Evolutionary conservation across 2,329 filamentous ascomycete species (phyloP).

Genomic region (Ustulina deusta): DNA sequence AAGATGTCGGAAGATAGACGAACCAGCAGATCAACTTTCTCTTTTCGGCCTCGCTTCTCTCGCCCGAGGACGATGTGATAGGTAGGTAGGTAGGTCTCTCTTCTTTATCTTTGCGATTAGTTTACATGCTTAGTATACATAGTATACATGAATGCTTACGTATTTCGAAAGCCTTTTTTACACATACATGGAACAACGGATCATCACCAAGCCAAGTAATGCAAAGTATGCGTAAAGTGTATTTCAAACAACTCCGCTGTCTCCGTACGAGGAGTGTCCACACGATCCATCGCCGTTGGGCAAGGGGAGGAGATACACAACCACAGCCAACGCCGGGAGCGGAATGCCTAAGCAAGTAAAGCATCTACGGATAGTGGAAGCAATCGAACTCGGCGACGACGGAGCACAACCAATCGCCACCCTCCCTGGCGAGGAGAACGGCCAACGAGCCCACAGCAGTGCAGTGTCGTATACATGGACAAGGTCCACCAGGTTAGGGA

Average conservation of each 20-base stretch:
- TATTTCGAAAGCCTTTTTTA: neutral
- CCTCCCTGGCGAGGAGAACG: too few species aligned
- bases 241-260: conserved; percentile 3
- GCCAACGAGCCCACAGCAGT: neutral
- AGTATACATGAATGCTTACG: neutral
- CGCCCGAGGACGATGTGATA: neutral
- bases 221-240: neutral
- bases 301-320: neutral
- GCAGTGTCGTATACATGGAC: neutral
- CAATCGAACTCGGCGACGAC: neutral
- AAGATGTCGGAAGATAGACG: conserved; percentile 1
- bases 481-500: neutral
- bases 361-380: neutral
- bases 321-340: neutral
- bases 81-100: neutral
- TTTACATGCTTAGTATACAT: neutral
- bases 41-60: conserved; percentile 1
- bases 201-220: neutral
- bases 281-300: neutral
- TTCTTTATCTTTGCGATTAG: neutral
- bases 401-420: neutral
- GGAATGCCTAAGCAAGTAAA: neutral
- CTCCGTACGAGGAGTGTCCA: too few species aligned
- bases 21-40: neutral
- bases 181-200: neutral